Conservation (phyloP, 805 yeast genomes). For the Zygosaccharomyces pseudorouxii region DNA sequence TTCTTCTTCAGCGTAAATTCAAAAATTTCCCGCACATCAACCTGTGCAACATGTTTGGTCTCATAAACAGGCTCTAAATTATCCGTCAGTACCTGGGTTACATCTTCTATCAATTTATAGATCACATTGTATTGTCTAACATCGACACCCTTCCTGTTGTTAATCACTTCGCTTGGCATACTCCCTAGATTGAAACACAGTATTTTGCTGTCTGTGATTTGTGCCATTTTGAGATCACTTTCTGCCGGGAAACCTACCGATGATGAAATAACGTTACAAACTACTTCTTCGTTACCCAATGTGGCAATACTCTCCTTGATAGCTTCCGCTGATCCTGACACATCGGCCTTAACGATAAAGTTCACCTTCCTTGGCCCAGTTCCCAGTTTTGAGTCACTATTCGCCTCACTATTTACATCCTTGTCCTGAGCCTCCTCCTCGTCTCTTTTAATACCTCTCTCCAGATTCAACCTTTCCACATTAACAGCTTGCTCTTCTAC, state of each 20-base stretch:
- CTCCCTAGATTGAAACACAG: conserved; percentile 68
- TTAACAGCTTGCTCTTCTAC: conserved; percentile 56
- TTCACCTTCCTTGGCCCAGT: conserved; percentile 38
- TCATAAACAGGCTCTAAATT: conserved; percentile 64
- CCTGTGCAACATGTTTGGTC: conserved; percentile 59
- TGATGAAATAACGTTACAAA: conserved; percentile 59
- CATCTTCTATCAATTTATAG: conserved; percentile 82
- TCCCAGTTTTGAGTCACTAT: conserved; percentile 23
- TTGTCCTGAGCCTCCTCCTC: conserved; percentile 46
- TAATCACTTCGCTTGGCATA: conserved; percentile 57
- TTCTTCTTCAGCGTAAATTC: conserved; percentile 58
- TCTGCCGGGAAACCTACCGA: conserved; percentile 78
- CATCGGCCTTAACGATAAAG: conserved; percentile 84
- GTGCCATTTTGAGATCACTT: conserved; percentile 62
- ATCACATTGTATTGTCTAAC: conserved; percentile 72
- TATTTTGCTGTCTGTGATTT: conserved; percentile 64
- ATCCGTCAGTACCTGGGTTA: conserved; percentile 56
- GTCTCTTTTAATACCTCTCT: conserved; percentile 50
- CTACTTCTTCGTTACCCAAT: conserved; percentile 84
- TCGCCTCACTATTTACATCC: conserved; percentile 30
- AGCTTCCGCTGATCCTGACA: conserved; percentile 93
- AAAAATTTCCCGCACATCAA: conserved; percentile 67
- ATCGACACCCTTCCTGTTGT: conserved; percentile 52
- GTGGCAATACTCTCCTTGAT: conserved; percentile 73
- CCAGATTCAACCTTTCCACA: conserved; percentile 66